Percentiles rank a stretch among this genome's conserved stretches.
These are phyloP conservation scores for Tricholoma furcatifolium DNA, from an alignment of 768 basidiomycete genomes.

Conservation along the genomic window DNA sequence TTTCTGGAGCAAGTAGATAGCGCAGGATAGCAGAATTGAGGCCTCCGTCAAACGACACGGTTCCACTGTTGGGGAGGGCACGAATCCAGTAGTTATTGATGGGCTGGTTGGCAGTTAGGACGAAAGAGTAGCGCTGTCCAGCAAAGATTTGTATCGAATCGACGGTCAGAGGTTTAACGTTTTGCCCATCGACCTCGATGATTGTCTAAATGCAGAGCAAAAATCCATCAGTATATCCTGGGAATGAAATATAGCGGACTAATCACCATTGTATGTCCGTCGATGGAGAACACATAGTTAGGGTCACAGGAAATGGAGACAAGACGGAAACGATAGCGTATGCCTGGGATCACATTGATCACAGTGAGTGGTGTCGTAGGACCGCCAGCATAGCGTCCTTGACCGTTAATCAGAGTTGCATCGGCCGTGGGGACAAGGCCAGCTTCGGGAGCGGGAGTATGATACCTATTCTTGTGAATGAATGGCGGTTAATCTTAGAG, in stretches of 20 bases:
- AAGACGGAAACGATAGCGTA: slow-evolving; percentile 35
- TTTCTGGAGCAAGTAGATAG: slow-evolving; percentile 23
- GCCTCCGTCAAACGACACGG: background rate
- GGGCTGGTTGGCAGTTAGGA: slow-evolving; percentile 43
- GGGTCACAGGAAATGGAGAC: slow-evolving; percentile 31
- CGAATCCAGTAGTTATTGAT: slow-evolving; percentile 52
- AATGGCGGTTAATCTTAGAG: background rate
- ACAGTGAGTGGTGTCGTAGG: slow-evolving; percentile 23
- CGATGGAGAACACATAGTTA: slow-evolving; percentile 41
- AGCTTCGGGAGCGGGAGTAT: background rate
- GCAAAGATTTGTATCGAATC: slow-evolving; percentile 27
- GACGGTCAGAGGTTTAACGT: slow-evolving; percentile 38
- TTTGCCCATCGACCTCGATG: slow-evolving; percentile 50
- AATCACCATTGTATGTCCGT: slow-evolving; percentile 29
- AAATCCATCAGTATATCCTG: too few species aligned
- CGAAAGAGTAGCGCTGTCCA: slow-evolving; percentile 29
- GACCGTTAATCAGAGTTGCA: background rate
- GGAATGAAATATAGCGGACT: too few species aligned
- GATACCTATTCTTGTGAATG: background rate
- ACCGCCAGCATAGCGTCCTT: background rate
- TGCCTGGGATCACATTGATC: slow-evolving; percentile 29
- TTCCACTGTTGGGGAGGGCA: slow-evolving; percentile 8
- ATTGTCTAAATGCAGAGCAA: slow-evolving; percentile 27
- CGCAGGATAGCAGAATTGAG: slow-evolving; percentile 45
- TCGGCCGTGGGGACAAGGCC: background rate